These are phyloP conservation scores for Debaryomyces hansenii DNA, from an alignment of 805 yeast genomes.

Conservation along the genomic window DNA sequence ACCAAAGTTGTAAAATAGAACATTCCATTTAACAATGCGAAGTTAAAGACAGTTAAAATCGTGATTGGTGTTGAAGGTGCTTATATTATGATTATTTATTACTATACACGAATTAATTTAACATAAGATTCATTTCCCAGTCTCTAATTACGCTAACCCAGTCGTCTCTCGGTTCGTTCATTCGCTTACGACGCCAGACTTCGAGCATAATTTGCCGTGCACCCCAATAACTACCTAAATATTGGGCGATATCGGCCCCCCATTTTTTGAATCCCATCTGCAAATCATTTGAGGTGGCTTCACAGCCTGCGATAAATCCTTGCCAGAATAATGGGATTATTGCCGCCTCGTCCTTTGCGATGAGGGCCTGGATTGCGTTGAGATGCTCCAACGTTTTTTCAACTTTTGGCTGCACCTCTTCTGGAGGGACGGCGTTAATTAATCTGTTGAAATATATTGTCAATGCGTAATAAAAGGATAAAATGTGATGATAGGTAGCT, in stretches of 20 bases:
- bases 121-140: conserved; percentile 84
- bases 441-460: conserved; percentile 70
- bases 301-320: conserved; percentile 86
- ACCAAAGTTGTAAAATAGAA: no score
- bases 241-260: conserved; percentile 62
- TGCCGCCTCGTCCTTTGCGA: conserved; percentile 54
- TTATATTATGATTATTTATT: not conserved
- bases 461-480: conserved; percentile 74
- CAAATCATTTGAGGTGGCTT: conserved; percentile 56
- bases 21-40: no score
- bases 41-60: no score
- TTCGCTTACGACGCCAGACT: conserved; percentile 75
- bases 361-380: conserved; percentile 58
- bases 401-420: conserved; percentile 61
- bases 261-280: conserved; percentile 71
- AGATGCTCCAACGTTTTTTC: conserved; percentile 61
- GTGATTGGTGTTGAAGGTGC: no score
- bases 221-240: conserved; percentile 77
- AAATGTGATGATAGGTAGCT: conserved; percentile 75
- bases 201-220: conserved; percentile 83
- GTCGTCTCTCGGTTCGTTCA: conserved; percentile 56
- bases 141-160: conserved; percentile 82
- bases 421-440: conserved; percentile 55
- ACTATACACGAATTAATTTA: conserved; percentile 35
- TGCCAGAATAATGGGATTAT: conserved; percentile 84